A percentile compares a stretch with the other conserved stretches of the same genome.
Evolutionary conservation across 2,329 filamentous ascomycete species (phyloP).

Genomic region (Colletotrichum aenigma): DNA sequence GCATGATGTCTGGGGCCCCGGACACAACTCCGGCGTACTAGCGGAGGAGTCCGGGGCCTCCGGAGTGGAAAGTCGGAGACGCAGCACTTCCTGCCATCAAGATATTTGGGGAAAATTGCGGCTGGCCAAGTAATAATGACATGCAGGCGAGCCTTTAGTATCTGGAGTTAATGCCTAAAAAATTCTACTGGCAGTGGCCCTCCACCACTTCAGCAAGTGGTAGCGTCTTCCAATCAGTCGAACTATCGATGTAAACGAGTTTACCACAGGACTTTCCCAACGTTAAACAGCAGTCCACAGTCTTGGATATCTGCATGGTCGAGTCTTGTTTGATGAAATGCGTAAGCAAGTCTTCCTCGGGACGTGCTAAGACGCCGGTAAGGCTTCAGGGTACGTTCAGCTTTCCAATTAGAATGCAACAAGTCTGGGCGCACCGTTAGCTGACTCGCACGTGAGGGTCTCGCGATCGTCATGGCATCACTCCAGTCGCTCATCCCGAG

Average conservation of each 20-base stretch:
- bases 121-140: fast-evolving
- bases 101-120: background rate
- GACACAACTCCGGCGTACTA: background rate
- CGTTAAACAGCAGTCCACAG: background rate
- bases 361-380: background rate
- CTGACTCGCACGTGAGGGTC: slow-evolving; percentile 18
- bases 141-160: background rate
- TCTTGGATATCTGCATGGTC: background rate
- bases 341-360: background rate
- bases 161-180: background rate
- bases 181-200: background rate
- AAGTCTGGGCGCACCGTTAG: background rate
- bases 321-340: background rate
- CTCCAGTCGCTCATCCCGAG: background rate
- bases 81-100: background rate
- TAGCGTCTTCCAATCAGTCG: background rate
- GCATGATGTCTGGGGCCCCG: slow-evolving; percentile 1
- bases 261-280: no score
- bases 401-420: background rate
- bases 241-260: background rate
- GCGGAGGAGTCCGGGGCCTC: background rate
- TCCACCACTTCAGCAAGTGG: background rate
- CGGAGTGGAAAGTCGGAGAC: background rate
- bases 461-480: slow-evolving; percentile 3
- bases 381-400: background rate